phyloP scores from a whole-genome alignment of 2,329 filamentous ascomycete genomes.

The Fusarium pseudonygamai region DNA sequence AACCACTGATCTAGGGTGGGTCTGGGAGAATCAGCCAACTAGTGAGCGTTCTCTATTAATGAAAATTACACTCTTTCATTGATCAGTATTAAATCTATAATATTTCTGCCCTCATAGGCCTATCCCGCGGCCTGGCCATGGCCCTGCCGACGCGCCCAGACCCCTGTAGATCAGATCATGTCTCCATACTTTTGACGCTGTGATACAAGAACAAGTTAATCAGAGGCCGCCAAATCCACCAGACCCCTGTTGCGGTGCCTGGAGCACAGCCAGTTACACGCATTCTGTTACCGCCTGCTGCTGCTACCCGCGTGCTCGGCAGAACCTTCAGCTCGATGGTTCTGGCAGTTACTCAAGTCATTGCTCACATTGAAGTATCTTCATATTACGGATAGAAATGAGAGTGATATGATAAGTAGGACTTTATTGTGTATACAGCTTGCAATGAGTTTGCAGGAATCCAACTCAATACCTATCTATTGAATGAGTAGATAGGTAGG shows the following conservation, averaged over 20 bases:
- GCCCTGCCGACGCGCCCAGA: not conserved
- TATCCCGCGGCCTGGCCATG: not conserved
- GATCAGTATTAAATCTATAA: too few relatives aligned
- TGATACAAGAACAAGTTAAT: not conserved
- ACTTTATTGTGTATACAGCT: not conserved
- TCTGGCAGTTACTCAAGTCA: too few relatives aligned
- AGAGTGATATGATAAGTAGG: accelerated
- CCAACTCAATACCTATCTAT: accelerated
- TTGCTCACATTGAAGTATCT: not conserved
- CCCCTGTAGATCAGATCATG: not conserved
- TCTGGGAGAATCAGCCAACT: too few relatives aligned
- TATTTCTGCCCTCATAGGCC: too few relatives aligned
- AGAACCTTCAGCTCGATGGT: not conserved
- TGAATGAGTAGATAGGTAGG: not conserved
- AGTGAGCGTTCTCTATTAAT: too few relatives aligned
- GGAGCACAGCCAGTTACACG: not conserved
- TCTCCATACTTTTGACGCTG: not conserved
- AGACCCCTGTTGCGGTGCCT: not conserved
- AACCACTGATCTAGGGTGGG: too few relatives aligned
- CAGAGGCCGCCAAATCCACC: not conserved
- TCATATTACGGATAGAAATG: not conserved
- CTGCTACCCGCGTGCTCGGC: too few relatives aligned
- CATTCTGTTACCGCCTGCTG: not conserved
- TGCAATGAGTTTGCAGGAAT: too few relatives aligned
- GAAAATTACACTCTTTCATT: too few relatives aligned